A percentile compares a stretch with the other conserved stretches of the same genome.
These are phyloP conservation scores for Fusarium denticulatum DNA, from an alignment of 2,329 filamentous ascomycete genomes.

Conservation along the genomic window DNA sequence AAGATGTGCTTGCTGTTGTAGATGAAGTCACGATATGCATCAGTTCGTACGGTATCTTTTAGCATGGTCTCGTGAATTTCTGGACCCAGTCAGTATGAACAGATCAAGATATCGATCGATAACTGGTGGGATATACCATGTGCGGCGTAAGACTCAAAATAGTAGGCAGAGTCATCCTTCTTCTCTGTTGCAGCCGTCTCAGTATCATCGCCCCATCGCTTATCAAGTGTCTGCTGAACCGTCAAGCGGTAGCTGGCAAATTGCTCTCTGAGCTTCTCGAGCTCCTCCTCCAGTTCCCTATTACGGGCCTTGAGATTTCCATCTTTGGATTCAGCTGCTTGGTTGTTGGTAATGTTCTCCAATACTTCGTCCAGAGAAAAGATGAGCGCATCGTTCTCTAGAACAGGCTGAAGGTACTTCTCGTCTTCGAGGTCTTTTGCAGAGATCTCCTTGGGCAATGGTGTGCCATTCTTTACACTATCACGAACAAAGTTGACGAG, in stretches of 20 bases:
- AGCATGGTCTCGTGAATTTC: slow-evolving; percentile 97
- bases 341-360: slow-evolving; percentile 49
- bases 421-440: slow-evolving; percentile 77
- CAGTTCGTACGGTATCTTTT: slow-evolving; percentile 87
- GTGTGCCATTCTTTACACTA: slow-evolving; percentile 54
- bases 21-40: slow-evolving; percentile 94
- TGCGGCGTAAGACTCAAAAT: slow-evolving; percentile 70
- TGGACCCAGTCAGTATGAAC: slow-evolving; percentile 44
- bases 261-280: slow-evolving; percentile 67
- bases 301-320: slow-evolving; percentile 58
- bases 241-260: slow-evolving; percentile 73
- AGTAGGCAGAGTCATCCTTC: slow-evolving; percentile 54
- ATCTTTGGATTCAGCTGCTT: slow-evolving; percentile 52
- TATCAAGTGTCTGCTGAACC: slow-evolving; percentile 73
- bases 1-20: slow-evolving; percentile 92
- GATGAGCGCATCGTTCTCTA: slow-evolving; percentile 90
- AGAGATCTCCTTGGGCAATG: slow-evolving; percentile 67
- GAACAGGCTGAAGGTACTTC: slow-evolving; percentile 80
- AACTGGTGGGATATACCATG: slow-evolving; percentile 59
- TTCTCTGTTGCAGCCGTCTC: slow-evolving; percentile 48
- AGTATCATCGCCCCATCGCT: slow-evolving; percentile 69
- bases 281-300: slow-evolving; percentile 67
- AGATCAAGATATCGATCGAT: background rate
- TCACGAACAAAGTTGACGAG: slow-evolving; percentile 76
- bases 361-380: slow-evolving; percentile 85